Percentiles rank a stretch among this genome's conserved stretches.
Evolutionary conservation across 2,329 filamentous ascomycete genomes (phyloP).

Genomic region (Aureobasidium sp.): DNA sequence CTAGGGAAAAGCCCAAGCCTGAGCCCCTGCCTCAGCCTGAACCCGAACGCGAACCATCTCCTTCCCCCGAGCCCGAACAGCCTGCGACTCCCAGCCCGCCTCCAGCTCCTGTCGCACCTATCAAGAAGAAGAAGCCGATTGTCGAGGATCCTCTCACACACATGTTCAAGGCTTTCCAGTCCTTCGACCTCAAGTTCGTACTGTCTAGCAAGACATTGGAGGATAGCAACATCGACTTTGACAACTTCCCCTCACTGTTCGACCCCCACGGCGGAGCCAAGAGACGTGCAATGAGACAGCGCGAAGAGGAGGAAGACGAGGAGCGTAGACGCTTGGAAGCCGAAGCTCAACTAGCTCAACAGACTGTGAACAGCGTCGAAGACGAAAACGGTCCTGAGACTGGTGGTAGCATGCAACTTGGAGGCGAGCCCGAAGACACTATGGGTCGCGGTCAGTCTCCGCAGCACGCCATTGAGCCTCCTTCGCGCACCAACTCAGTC

Average conservation of each 20-base stretch:
- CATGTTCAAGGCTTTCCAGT: constrained; percentile 34
- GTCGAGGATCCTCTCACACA: constrained; percentile 24
- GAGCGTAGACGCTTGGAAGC: constrained; percentile 47
- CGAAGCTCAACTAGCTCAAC: constrained; percentile 46
- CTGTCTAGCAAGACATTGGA: constrained; percentile 44
- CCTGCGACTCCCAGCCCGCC: constrained; percentile 1
- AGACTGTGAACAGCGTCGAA: constrained; percentile 33
- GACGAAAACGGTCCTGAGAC: constrained; percentile 67
- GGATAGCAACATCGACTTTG: constrained; percentile 44
- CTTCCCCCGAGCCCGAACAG: constrained; percentile 13
- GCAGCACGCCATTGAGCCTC: constrained; percentile 63
- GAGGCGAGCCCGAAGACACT: constrained; percentile 83
- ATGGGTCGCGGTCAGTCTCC: constrained; percentile 50
- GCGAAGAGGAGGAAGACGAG: constrained; percentile 55
- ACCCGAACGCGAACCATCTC: constrained; percentile 3
- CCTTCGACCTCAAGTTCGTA: constrained; percentile 45
- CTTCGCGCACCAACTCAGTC: constrained; percentile 49
- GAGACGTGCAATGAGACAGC: constrained; percentile 61
- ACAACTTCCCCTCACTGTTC: constrained; percentile 67
- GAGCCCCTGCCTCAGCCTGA: constrained; percentile 16
- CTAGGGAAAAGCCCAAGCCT: constrained; percentile 8
- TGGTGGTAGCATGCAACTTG: constrained; percentile 78
- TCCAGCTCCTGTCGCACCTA: neutral
- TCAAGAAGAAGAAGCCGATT: constrained; percentile 4
- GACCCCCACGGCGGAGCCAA: constrained; percentile 76